Base-by-base conservation (phyloP, 768 basidiomycete species). In the Russula virescens region DNA sequence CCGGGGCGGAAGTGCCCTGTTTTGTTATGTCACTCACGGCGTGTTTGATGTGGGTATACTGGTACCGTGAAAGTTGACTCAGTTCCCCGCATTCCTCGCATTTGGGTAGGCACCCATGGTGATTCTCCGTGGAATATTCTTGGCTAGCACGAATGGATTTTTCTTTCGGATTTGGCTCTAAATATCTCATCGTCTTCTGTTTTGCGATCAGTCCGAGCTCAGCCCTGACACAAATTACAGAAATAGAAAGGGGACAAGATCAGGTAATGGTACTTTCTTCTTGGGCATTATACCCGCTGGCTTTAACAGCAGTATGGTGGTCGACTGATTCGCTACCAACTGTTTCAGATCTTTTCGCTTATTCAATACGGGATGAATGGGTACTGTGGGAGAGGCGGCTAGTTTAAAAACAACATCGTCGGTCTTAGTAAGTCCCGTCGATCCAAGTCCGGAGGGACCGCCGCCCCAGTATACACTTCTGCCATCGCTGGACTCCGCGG, bases 401-500 rank as follows among this genome's bases (percentile, higher is more conserved):
- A 19, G 31, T 34, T 18, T 8, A 45, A 35, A 21, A n/a, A 58
- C 35, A 25, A 31, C 56, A 23, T 40, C 10, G 18, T 26, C 26
- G 28, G 31, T 21, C 23, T 35, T 51, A 38, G 31, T 46, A 43
- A 10, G 42, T 11, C 31, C 13, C 34, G 48, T 56, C 38, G 42
- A 38, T 45, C 25, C 42, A 45, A 38, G 53, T 25, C 61, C 40
- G 19, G 43, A 51, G 43, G 28, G 49, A 57, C 45, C 50, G n/a
- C 51, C 51, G 18, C 35, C 25, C 16, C 16, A 28, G 10, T 43
- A 25, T 43, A 57, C 43, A 52, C 48, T 42, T 48, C 49, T 25
- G 49, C 31, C 49, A 47, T 58, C 18, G 38, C 43, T 53, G 21
- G 62, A 58, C 43, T 53, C 56, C 56, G 56, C 51, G 51, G 50